A percentile compares a stretch with the other conserved stretches of the same genome.
Evolutionary conservation across 129 eudicot genomes (phyloP).

Genomic region (Tanacetum coccineum): DNA sequence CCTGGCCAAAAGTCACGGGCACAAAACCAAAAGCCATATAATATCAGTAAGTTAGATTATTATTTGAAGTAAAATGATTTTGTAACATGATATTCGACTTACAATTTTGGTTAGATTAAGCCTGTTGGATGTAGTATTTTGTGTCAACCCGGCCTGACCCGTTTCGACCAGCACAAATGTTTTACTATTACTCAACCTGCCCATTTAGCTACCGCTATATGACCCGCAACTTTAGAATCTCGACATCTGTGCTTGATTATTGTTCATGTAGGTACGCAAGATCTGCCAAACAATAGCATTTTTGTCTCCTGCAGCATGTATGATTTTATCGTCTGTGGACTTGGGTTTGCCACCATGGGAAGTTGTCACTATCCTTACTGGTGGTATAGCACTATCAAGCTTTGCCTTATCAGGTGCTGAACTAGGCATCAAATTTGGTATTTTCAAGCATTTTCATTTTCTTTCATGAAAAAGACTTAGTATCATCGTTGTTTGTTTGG

Average conservation of each 20-base stretch:
- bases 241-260: constrained; percentile 8
- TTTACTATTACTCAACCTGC: neutral
- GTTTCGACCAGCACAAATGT: neutral
- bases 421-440: neutral
- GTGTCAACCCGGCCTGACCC: neutral
- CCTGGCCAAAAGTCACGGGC: too few relatives aligned
- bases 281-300: constrained; percentile 92
- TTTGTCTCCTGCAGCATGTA: constrained; percentile 92
- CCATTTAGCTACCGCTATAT: neutral
- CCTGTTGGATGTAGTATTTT: neutral
- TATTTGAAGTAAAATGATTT: neutral
- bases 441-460: neutral
- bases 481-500: constrained; percentile 24
- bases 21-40: too few relatives aligned
- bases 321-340: constrained; percentile 78
- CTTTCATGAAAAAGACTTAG: constrained; percentile 4
- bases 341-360: constrained; percentile 93
- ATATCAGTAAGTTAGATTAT: too few relatives aligned
- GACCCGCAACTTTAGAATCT: neutral
- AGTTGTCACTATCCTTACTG: constrained; percentile 67
- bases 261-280: constrained; percentile 69
- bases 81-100: neutral
- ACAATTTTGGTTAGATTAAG: neutral
- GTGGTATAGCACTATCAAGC: constrained; percentile 92
- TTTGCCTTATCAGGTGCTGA: constrained; percentile 83